Percentiles rank a stretch among this genome's conserved stretches.
Evolutionary conservation across 164 flowering plant species (phyloP).

Genomic region (Vitis vinifera): DNA sequence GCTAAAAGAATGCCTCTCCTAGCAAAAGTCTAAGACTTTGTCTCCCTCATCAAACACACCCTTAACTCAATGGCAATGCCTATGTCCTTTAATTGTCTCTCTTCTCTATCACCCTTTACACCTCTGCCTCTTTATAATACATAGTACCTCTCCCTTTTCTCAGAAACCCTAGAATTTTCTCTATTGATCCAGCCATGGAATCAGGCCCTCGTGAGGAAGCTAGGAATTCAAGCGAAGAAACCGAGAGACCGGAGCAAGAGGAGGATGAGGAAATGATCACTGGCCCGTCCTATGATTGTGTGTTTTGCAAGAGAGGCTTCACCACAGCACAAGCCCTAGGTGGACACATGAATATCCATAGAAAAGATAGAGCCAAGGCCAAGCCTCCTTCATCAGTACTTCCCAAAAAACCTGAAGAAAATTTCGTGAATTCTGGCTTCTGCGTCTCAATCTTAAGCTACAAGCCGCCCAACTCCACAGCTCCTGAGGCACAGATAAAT

Average conservation of each 20-base stretch:
- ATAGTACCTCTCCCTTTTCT: not conserved
- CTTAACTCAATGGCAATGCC: conserved; percentile 1
- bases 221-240: conserved; percentile 16
- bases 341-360: conserved; percentile 70
- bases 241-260: conserved; percentile 7
- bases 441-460: conserved; percentile 14
- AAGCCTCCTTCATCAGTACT: conserved; percentile 20
- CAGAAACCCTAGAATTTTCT: too few relatives aligned
- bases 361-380: conserved; percentile 50
- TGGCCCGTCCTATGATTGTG: conserved; percentile 49
- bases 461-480: conserved; percentile 3
- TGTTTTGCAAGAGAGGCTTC: conserved; percentile 64
- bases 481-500: conserved; percentile 14
- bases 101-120: conserved; percentile 1
- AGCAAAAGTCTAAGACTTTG: conserved; percentile 18
- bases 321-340: conserved; percentile 68
- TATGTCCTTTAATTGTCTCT: conserved; percentile 21
- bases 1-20: conserved; percentile 8
- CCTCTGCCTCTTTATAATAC: not conserved
- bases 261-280: conserved; percentile 1
- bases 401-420: conserved; percentile 9
- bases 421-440: not conserved
- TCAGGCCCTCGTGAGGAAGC: conserved; percentile 1
- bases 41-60: conserved; percentile 5
- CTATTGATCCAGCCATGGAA: conserved; percentile 4